Evolutionary conservation across 2,329 filamentous ascomycete genomes (phyloP), one percentile per base, ranked within the genome.

Genomic region (Cordyceps tenuipes): DNA sequence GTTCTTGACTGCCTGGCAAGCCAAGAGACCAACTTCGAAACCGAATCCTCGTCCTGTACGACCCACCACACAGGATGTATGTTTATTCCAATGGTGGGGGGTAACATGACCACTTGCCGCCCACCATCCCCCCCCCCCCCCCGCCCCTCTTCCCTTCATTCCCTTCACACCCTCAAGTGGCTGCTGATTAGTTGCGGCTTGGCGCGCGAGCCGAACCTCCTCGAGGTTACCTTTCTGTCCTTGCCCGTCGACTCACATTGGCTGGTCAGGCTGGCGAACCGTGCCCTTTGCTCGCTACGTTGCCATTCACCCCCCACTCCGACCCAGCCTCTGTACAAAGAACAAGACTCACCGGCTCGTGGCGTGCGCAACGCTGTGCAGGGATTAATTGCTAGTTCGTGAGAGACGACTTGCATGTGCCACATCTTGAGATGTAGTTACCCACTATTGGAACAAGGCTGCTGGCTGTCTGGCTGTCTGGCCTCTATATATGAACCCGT

Each of bases 351-450:
- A 57, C 48, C 54, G 41, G 44, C 48, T 57, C 34, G 43, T 44
- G 23, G 54, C 44, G 29, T 29, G 29, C 29, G 29, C 29, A 5
- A 8, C 29, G 31, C 29, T 19, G 54, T 31, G 46, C 19, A 49
- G 15, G 44, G 21, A 19, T 29, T 39, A 26, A 10, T 17, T 12
- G 5, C 19, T 44, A 13, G 8, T n/a, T 34, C 34, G 19, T 6
- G 31, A 47, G 31, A 47, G 19, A 43, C 49, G 57, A 44, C 50
- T 53, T 60, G 57, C 57, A 60, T 60, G 57, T 60, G 57, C 57
- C 44, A 46, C 57, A 60, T 60, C 57, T 60, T 43, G 56, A 58
- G 41, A 36, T 56, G 39, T 23, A n/a, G n/a, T n/a, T n/a, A 21
- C 43, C 53, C 53, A 23, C 51, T 44, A 51, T 31, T 29, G 56